phyloP scores from a whole-genome alignment of 2,329 filamentous ascomycete genomes.

The Ophiostoma ulmi region DNA sequence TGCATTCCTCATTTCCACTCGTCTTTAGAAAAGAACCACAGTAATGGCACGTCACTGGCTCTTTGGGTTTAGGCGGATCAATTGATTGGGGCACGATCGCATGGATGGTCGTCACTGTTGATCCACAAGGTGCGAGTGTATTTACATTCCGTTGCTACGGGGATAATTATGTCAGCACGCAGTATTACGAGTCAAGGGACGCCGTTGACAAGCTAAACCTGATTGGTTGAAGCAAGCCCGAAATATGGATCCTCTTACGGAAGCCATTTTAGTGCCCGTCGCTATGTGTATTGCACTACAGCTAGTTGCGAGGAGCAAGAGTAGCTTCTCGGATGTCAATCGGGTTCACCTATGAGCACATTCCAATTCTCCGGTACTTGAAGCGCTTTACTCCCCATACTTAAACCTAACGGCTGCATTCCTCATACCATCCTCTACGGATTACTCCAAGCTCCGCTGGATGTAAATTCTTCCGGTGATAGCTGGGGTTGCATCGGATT shows the following conservation, averaged over 20 bases:
- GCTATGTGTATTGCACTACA: neutral
- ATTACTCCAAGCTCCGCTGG: neutral
- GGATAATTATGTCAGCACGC: neutral
- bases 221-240: neutral
- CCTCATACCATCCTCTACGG: neutral
- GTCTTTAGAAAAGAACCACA: neutral
- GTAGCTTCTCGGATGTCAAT: neutral
- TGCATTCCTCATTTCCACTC: neutral
- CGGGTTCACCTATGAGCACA: neutral
- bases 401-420: neutral
- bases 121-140: neutral
- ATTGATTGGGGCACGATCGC: slow-evolving; percentile 10
- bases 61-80: slow-evolving; percentile 10
- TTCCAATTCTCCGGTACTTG: neutral
- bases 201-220: neutral
- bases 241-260: neutral
- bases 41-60: slow-evolving; percentile 2
- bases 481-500: neutral
- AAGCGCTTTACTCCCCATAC: neutral
- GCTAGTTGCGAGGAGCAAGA: too few relatives aligned
- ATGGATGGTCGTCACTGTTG: slow-evolving; percentile 1
- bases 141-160: slow-evolving; percentile 13
- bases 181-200: neutral
- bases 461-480: neutral
- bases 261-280: neutral